phyloP scores from a whole-genome alignment of 2,329 filamentous ascomycete genomes.

The Colletotrichum navitas region DNA sequence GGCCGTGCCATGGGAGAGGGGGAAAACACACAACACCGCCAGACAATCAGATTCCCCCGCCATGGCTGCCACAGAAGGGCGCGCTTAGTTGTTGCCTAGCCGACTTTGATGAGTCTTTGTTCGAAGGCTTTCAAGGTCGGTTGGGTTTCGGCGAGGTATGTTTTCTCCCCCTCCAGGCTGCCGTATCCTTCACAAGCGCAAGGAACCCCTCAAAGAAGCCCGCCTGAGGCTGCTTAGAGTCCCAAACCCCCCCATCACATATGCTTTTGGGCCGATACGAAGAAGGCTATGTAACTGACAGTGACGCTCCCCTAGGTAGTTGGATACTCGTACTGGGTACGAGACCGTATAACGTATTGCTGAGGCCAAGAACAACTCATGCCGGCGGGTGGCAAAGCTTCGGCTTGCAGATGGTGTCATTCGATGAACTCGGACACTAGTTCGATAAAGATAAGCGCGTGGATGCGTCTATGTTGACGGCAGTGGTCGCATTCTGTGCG shows the following conservation, averaged over 20 bases:
- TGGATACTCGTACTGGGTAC: background rate
- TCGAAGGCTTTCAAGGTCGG: slow-evolving; percentile 4
- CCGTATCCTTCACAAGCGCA: slow-evolving; percentile 2
- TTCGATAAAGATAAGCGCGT: background rate
- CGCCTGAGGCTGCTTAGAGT: slow-evolving; percentile 14
- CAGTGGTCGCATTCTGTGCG: background rate
- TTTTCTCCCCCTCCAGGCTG: slow-evolving; percentile 11
- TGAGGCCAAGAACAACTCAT: background rate
- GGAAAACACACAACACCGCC: background rate
- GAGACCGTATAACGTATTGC: background rate
- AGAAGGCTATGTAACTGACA: background rate
- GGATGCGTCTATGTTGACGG: background rate
- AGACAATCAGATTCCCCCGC: background rate
- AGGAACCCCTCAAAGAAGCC: background rate
- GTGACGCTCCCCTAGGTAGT: slow-evolving; percentile 6
- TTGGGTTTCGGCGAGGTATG: background rate
- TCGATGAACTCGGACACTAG: background rate
- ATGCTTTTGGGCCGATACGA: background rate
- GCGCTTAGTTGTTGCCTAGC: slow-evolving; percentile 33
- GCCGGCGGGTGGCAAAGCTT: background rate
- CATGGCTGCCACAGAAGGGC: no score
- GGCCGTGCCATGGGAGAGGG: slow-evolving; percentile 20
- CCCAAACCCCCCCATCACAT: background rate
- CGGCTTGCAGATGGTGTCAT: background rate
- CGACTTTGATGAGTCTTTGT: background rate